These are phyloP conservation scores for Hypoxylon sp. DNA, from an alignment of 2,329 filamentous ascomycete genomes.

Conservation along the genomic window DNA sequence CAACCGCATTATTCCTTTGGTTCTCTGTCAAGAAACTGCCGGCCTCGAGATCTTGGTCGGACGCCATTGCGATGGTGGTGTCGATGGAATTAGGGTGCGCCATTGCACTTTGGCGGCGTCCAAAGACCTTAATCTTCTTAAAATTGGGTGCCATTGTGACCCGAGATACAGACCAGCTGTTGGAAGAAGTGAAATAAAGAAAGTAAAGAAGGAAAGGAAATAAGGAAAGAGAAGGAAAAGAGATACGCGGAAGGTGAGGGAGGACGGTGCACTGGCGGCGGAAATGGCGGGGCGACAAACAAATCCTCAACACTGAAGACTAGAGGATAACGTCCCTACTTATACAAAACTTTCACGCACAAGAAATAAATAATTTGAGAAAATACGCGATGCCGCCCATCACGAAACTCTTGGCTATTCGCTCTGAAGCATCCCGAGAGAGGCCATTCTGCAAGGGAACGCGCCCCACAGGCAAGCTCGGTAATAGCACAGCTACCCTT, in stretches of 20 bases:
- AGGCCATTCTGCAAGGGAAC: constrained; percentile 39
- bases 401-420: constrained; percentile 46
- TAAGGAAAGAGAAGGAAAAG: constrained; percentile 34
- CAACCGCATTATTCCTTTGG: constrained; percentile 47
- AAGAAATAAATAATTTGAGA: too few relatives aligned
- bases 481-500: constrained; percentile 21
- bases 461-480: constrained; percentile 31
- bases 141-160: constrained; percentile 52
- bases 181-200: constrained; percentile 35
- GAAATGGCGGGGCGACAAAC: constrained; percentile 26
- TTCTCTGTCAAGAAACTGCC: constrained; percentile 51
- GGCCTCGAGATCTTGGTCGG: constrained; percentile 51
- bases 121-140: constrained; percentile 52
- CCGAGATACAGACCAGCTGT: constrained; percentile 52
- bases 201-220: constrained; percentile 32
- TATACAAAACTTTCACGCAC: constrained; percentile 39
- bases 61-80: constrained; percentile 44
- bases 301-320: constrained; percentile 31
- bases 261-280: constrained; percentile 32
- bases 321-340: constrained; percentile 40
- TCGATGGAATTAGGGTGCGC: constrained; percentile 45
- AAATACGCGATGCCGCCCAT: constrained; percentile 38
- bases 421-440: constrained; percentile 44
- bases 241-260: constrained; percentile 40
- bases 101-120: constrained; percentile 44